Conservation (phyloP, 352 stramenopile species). For the Globisporangium radiosum region DNA sequence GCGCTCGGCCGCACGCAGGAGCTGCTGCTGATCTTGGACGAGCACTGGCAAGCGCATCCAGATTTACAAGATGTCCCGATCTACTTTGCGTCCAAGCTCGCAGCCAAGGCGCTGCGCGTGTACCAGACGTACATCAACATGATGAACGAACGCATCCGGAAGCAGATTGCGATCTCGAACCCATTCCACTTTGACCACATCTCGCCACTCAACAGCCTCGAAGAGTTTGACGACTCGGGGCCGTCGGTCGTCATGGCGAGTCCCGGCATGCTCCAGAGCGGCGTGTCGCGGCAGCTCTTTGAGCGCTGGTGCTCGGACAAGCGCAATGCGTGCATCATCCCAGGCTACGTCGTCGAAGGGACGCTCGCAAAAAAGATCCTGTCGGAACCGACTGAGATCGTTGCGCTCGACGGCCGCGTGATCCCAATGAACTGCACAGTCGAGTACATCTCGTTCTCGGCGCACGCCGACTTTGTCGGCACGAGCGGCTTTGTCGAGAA, state of each 20-base stretch:
- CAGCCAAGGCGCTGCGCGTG: slow-evolving; percentile 93
- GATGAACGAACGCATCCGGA: slow-evolving; percentile 98
- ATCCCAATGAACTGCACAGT: slow-evolving; percentile 94
- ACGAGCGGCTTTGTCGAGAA: slow-evolving; percentile 95
- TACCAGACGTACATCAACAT: slow-evolving; percentile 99
- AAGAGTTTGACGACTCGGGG: slow-evolving; percentile 96
- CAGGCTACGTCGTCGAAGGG: slow-evolving; percentile 98
- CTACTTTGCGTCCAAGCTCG: slow-evolving; percentile 98
- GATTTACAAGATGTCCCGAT: slow-evolving; percentile 97
- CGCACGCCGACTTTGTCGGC: slow-evolving; percentile 96
- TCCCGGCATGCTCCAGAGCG: slow-evolving; percentile 98
- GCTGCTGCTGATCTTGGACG: slow-evolving; percentile 98
- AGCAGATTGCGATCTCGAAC: slow-evolving; percentile 97
- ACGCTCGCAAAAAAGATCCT: slow-evolving; percentile 98
- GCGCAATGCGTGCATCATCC: slow-evolving; percentile 98
- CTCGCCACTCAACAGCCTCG: slow-evolving; percentile 94
- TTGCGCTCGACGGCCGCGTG: slow-evolving; percentile 89
- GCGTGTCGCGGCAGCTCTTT: slow-evolving; percentile 96
- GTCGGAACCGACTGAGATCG: slow-evolving; percentile 93
- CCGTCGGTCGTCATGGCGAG: slow-evolving; percentile 98
- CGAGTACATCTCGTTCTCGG: slow-evolving; percentile 97
- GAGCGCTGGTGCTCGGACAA: slow-evolving; percentile 97
- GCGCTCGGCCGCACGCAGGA: slow-evolving; percentile 97
- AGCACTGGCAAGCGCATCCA: slow-evolving; percentile 96
- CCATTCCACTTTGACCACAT: slow-evolving; percentile 97